Base-by-base conservation (phyloP, 768 basidiomycete species). In the Tylopilus plumbeoviolaceoides region DNA sequence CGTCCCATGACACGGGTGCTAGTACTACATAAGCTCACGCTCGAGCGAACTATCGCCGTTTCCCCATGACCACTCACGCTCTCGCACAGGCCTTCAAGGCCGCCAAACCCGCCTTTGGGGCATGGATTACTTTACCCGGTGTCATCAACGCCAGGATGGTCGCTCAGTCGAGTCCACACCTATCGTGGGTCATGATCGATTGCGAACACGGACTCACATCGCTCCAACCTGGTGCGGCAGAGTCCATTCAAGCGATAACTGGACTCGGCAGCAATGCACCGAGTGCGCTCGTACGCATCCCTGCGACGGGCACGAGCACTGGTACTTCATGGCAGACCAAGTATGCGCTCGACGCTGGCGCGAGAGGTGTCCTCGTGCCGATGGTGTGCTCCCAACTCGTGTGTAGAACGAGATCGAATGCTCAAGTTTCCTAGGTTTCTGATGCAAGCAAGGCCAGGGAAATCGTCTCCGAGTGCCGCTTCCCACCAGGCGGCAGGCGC, bases 301-400 rank as follows among this genome's bases (percentile, higher is more conserved):
- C 85, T 7, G 83, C 83, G 8, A 87, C 85, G 2, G 85, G 83
- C 0, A 62, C 75, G 25, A 78, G 75, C 25, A 70, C 70, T 0
- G 78, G 79, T 56, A 81, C 82, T 3, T 74, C 75, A 50, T 86
- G 84, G 84, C 84, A 86, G 65, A 85, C 87, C 68, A 87, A 87
- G 69, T 75, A 82, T 54, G 84, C 80, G 1, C 74, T 87, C 28
- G 85, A 87, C 60, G 80, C 81, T 0, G 86, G 85, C 5, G 85
- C 85, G 17, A 72, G 75, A 25, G 84, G 86, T 0, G 69, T 87
- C 5, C 59, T 89, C 39, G 80, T 86, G 0, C 85, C 86, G 5
- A 83, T 87, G 83, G 83, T 87, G 58, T 35, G 71, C 51, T 33
- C 15, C 2, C 11, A 31, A 18, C 47, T n/a, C 38, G 17, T 39